These are phyloP conservation scores for Rosa hybrid DNA, from an alignment of 331 rosid species.

Conservation along the genomic window DNA sequence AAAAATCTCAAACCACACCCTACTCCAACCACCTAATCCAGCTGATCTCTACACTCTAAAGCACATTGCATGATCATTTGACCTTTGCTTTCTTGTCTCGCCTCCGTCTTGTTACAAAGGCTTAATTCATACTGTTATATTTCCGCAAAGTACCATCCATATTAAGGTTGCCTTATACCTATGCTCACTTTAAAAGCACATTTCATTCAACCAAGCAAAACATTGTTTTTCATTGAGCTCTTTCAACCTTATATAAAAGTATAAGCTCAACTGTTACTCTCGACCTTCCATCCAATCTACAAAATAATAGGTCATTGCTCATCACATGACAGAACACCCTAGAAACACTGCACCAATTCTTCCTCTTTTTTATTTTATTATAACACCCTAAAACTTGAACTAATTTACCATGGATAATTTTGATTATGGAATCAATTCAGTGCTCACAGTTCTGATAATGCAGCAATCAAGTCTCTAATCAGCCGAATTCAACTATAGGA, in stretches of 20 bases:
- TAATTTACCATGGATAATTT: background rate
- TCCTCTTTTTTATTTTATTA: background rate
- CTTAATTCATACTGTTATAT: background rate
- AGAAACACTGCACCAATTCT: background rate
- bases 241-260: background rate
- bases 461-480: background rate
- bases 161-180: background rate
- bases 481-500: background rate
- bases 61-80: background rate
- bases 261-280: background rate
- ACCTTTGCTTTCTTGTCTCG: background rate
- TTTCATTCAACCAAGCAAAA: background rate
- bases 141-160: background rate
- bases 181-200: background rate
- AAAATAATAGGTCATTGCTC: background rate
- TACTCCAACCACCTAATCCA: background rate
- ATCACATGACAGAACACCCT: background rate
- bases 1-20: background rate
- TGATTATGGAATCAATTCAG: background rate
- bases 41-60: background rate
- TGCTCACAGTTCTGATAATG: background rate
- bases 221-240: background rate
- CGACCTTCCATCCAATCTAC: background rate
- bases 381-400: background rate
- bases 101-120: background rate